Percentiles rank a stretch among this genome's conserved stretches.
Evolutionary conservation across 202 grass and related monocot genomes (phyloP).

Genomic region (Carex sylvatica): DNA sequence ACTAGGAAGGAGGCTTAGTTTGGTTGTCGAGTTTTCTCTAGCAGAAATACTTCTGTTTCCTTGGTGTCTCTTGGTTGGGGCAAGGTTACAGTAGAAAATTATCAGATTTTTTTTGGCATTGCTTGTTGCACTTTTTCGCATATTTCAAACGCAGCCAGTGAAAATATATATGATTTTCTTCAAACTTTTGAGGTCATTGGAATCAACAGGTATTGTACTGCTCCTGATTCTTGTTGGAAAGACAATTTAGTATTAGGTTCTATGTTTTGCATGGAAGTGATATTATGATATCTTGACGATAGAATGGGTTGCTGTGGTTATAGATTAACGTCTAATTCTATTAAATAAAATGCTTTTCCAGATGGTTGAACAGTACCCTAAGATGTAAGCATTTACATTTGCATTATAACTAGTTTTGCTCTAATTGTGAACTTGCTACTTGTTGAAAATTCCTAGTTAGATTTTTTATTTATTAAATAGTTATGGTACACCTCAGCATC

Average conservation of each 20-base stretch:
- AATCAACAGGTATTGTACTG: neutral
- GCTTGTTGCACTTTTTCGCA: neutral
- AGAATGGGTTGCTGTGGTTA: neutral
- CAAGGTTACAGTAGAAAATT: neutral
- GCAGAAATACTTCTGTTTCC: neutral
- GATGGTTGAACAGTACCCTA: neutral
- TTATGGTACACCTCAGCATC: too few relatives aligned
- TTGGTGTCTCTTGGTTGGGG: constrained; percentile 1
- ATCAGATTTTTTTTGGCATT: neutral
- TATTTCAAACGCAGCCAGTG: neutral
- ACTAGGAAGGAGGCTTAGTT: constrained; percentile 87
- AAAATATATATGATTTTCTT: neutral
- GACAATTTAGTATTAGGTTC: constrained; percentile 1
- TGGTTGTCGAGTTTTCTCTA: neutral
- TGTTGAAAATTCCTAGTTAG: neutral
- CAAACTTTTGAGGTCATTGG: neutral
- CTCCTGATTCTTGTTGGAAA: neutral
- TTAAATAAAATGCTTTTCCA: neutral
- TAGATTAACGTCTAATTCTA: neutral
- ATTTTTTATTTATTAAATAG: neutral
- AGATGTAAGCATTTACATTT: neutral
- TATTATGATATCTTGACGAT: neutral
- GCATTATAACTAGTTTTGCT: neutral
- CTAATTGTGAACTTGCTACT: neutral
- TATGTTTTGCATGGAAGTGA: neutral